Base-by-base conservation (phyloP, 2,329 filamentous ascomycete species). In the Helotiales sp. region DNA sequence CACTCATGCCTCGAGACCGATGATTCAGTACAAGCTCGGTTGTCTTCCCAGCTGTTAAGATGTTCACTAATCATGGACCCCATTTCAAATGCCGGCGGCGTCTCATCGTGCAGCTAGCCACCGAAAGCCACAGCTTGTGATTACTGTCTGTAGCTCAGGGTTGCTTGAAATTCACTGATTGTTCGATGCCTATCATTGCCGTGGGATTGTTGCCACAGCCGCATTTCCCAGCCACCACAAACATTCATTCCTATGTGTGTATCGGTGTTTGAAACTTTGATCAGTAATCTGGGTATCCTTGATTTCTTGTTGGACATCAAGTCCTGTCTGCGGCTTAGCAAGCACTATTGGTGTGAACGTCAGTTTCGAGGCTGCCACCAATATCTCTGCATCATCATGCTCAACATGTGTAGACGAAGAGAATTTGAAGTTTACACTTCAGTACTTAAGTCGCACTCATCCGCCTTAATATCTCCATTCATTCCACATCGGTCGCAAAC, bases 281-380 rank as follows among this genome's bases (percentile, higher is more conserved):
- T 38, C 30, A 36, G 19, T 54, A 47, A 54, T 54, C 52, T 5
- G 19, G 22, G 30, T 34, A 19, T 29, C 15, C 19, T 27, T 24
- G 15, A 24, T 54, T 48, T n/a, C 36, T 38, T 24, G 17, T 40
- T 48, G 4, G 30, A n/a, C 24, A 22, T 33, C 19, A 30, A 19
- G 5, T 34, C 31, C 52, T 54, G 52, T 48, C 5, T 27, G 0
- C 13, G 22, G 52, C 42, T 54, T 48, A 54, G 52, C 38, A 54
- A 49, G 52, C 44, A 25, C 10, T 33, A 12, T 12, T 31, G 17
- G 29, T 8, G 7, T 25, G 27, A 27, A 31, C 17, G 10, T 40
- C 48, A 38, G 48, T 54, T 47, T 29, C 29, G 46, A 19, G 22
- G 42, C 22, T 40, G n/a, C 31, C 27, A 24, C n/a, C 52, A 5